phyloP scores from a whole-genome alignment of 2,329 filamentous ascomycete genomes.

The Aspergillus neoniger region DNA sequence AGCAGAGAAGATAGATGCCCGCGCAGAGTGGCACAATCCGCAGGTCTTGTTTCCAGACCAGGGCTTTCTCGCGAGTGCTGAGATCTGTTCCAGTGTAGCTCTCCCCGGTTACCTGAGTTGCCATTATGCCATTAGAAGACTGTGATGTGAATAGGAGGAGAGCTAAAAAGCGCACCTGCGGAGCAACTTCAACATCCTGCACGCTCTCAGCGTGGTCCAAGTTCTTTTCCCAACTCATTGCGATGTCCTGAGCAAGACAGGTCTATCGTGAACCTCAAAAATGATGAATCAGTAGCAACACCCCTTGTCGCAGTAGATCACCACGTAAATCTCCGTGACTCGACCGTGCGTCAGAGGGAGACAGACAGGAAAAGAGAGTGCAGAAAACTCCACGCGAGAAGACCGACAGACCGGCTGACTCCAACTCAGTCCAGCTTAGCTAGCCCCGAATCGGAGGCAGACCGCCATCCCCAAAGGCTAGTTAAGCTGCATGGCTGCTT shows the following conservation, averaged over 20 bases:
- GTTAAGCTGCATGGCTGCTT: background rate
- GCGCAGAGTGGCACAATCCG: constrained; percentile 66
- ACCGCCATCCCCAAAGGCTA: background rate
- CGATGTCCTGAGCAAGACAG: background rate
- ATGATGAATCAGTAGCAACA: background rate
- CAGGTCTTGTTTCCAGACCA: constrained; percentile 62
- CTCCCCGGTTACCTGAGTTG: background rate
- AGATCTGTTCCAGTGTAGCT: constrained; percentile 11
- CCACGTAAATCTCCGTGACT: background rate
- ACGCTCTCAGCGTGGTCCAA: background rate
- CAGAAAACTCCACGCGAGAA: background rate
- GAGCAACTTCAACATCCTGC: constrained; percentile 7
- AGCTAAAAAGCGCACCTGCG: constrained; percentile 4
- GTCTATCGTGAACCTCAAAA: no score
- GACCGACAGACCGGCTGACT: no score
- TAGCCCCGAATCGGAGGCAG: background rate
- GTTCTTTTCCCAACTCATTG: background rate
- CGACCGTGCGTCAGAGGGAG: background rate
- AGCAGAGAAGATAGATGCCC: constrained; percentile 67
- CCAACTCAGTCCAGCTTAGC: background rate
- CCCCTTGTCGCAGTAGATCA: background rate
- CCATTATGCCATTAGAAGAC: background rate
- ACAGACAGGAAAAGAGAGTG: background rate
- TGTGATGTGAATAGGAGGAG: background rate
- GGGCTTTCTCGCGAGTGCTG: constrained; percentile 30